Evolutionary conservation across 805 yeast genomes (phyloP).

Genomic region (Ogataea degrootiae): DNA sequence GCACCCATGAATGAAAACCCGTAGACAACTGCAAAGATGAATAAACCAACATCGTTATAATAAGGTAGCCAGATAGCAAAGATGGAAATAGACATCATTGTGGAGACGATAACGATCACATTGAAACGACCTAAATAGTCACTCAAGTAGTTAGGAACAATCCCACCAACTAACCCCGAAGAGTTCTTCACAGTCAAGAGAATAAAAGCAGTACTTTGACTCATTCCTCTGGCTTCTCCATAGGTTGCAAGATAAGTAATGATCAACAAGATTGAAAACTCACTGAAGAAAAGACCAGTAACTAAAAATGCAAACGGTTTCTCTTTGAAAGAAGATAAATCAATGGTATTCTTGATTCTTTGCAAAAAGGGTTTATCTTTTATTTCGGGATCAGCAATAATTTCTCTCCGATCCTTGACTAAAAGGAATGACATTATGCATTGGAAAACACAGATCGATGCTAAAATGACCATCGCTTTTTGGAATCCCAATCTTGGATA

Average conservation of each 20-base stretch:
- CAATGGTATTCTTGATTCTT: slow-evolving; percentile 30
- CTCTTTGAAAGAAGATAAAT: slow-evolving; percentile 34
- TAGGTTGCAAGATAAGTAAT: slow-evolving; percentile 52
- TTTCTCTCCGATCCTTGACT: slow-evolving; percentile 38
- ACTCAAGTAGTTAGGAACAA: slow-evolving; percentile 27
- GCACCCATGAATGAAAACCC: slow-evolving; percentile 59
- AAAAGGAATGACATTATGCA: slow-evolving; percentile 32
- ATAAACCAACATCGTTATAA: slow-evolving; percentile 34
- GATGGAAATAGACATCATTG: slow-evolving; percentile 42
- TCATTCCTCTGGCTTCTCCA: slow-evolving; percentile 42
- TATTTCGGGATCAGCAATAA: slow-evolving; percentile 21
- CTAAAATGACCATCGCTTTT: slow-evolving; percentile 51
- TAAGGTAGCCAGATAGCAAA: slow-evolving; percentile 62
- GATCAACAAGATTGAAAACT: slow-evolving; percentile 42
- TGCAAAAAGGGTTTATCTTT: slow-evolving; percentile 3
- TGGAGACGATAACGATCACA: slow-evolving; percentile 40
- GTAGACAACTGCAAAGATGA: slow-evolving; percentile 41
- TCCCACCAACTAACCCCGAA: slow-evolving; percentile 36
- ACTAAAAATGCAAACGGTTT: slow-evolving; percentile 37
- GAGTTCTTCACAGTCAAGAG: slow-evolving; percentile 45
- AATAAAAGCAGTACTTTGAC: slow-evolving; percentile 39
- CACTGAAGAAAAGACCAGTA: slow-evolving; percentile 40
- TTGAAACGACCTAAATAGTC: slow-evolving; percentile 49
- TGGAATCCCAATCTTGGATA: slow-evolving; percentile 47
- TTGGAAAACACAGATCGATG: slow-evolving; percentile 41